Conservation (phyloP, 1,139 yeast genomes). For the Lodderomyces metapsilosis region DNA sequence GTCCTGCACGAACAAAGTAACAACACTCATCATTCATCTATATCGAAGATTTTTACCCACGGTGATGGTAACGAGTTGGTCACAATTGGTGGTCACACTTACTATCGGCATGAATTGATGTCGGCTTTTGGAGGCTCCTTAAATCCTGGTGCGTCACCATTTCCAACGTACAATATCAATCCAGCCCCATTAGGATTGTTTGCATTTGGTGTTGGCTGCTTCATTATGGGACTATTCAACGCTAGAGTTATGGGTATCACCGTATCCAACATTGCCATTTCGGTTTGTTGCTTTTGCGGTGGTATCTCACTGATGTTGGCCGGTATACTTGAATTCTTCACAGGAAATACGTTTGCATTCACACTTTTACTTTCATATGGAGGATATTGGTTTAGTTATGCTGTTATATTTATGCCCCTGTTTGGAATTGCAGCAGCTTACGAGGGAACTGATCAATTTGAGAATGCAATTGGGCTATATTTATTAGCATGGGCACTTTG, state of each 20-base stretch:
- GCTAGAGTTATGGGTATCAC: conserved; percentile 41
- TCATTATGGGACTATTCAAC: conserved; percentile 27
- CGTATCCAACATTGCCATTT: conserved; percentile 39
- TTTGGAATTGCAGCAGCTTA: conserved; percentile 62
- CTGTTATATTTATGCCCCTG: conserved; percentile 31
- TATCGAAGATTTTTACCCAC: neutral
- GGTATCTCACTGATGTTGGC: conserved; percentile 48
- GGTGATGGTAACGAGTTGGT: conserved; percentile 12
- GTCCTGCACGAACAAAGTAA: neutral
- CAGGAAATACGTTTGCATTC: conserved; percentile 41
- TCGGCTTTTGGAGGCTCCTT: conserved; percentile 41
- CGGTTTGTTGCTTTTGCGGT: conserved; percentile 44
- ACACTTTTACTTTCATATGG: conserved; percentile 44
- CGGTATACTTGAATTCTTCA: conserved; percentile 51
- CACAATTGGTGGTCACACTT: conserved; percentile 25
- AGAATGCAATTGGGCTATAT: conserved; percentile 40
- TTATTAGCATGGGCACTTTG: conserved; percentile 46
- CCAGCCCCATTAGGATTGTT: conserved; percentile 35
- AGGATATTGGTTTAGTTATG: conserved; percentile 42
- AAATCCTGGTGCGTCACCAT: conserved; percentile 42
- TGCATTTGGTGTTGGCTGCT: conserved; percentile 52
- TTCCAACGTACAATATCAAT: conserved; percentile 23
- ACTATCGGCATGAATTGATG: conserved; percentile 31
- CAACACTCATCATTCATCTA: neutral
- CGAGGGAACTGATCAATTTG: conserved; percentile 29